Conservation (phyloP, 805 yeast species). For the Metschnikowia gelsemii region DNA sequence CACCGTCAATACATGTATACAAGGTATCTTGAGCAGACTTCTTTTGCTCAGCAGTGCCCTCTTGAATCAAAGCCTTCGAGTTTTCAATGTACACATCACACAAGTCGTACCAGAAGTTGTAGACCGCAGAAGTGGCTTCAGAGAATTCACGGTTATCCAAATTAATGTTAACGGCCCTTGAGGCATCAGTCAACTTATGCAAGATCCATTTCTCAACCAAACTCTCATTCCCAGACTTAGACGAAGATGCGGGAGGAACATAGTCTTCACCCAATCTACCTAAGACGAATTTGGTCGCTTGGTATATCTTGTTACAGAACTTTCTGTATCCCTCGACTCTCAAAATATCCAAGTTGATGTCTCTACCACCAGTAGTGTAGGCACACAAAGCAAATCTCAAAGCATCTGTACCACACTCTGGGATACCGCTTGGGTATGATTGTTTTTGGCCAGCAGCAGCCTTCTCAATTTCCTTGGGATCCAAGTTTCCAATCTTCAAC, state of each 20-base stretch:
- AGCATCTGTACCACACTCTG: constrained; percentile 99
- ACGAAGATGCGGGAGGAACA: constrained; percentile 67
- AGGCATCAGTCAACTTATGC: constrained; percentile 73
- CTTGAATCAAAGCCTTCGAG: constrained; percentile 87
- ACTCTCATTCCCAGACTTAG: constrained; percentile 74
- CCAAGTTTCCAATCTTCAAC: constrained; percentile 78
- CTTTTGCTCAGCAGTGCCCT: constrained; percentile 83
- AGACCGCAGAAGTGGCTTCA: constrained; percentile 81
- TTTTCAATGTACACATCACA: constrained; percentile 99
- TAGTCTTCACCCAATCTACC: constrained; percentile 90
- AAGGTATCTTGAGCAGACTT: constrained; percentile 91
- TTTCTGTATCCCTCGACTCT: constrained; percentile 99
- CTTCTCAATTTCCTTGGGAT: constrained; percentile 80
- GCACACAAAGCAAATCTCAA: constrained; percentile 97
- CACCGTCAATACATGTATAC: constrained; percentile 89
- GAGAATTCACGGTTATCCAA: constrained; percentile 87
- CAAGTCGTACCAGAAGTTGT: constrained; percentile 93
- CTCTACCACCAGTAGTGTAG: constrained; percentile 98
- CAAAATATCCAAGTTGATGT: constrained; percentile 90
- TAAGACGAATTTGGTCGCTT: constrained; percentile 95
- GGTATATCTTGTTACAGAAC: constrained; percentile 99
- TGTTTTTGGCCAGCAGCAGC: constrained; percentile 85
- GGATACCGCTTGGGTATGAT: constrained; percentile 95
- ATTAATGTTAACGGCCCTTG: constrained; percentile 60
- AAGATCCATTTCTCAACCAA: constrained; percentile 96